Base-by-base conservation (phyloP, 2,329 filamentous ascomycete species). In the Penicillium sp. region DNA sequence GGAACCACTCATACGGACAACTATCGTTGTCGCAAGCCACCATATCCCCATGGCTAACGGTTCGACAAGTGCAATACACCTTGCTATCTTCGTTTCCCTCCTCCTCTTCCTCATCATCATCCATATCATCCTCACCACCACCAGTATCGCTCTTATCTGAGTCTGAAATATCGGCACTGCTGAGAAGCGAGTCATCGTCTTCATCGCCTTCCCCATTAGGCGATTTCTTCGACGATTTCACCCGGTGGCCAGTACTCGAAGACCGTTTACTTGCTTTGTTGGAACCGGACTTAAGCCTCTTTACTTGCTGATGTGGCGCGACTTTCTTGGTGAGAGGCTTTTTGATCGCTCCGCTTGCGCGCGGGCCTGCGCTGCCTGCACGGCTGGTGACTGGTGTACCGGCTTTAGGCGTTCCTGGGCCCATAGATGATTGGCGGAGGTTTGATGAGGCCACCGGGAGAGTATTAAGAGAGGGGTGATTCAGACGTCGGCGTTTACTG, bases 1-100 rank as follows among this genome's bases (percentile, higher is more conserved):
- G 86, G 71, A 88, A 88, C 86, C 86, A 88, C 69, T 88, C 85
- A 60, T 84, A 82, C 13, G 82, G 80, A 73, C 86, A 88, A 55
- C 80, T 77, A 37, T 86, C 83, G 68, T 88, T 87, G 70, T 88
- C 86, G 66, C 86, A 88, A 13, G 84, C 86, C 42, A 88, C 83
- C 86, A 88, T 88, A 66, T 87, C 84, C 19, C 86, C 86, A 67
- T 87, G 87, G 61, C 81, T 84, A 37, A 87, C 85, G 60, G 84
- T 83, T 49, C 85, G 84, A 67, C 86, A 88, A 62, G 85, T 86
- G 72, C 86, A 88, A 68, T 88, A 88, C 42, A 84, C 82, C 59
- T 83, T 84, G 59, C 85, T 84, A 67, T 86, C 82, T 63, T 84
- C 82, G 45, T 81, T 82, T 11, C 76, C 79, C 58, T 81, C 79